These are phyloP conservation scores for Aquilaria malaccensis DNA, from an alignment of 345 rosid genomes.

Conservation along the genomic window DNA sequence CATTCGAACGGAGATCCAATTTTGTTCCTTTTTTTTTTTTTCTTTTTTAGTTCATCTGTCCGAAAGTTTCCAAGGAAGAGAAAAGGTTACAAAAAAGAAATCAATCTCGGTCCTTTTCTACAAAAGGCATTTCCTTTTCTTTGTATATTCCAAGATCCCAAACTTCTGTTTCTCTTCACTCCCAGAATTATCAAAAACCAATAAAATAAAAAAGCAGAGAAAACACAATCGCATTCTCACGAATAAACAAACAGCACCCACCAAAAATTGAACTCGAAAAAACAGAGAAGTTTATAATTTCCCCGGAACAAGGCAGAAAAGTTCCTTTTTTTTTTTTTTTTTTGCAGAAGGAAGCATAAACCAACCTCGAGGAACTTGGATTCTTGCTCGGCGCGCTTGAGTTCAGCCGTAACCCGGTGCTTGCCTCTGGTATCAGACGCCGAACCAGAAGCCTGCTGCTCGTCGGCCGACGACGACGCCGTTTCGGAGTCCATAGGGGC, in stretches of 20 bases:
- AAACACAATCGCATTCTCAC: slow-evolving; percentile 1
- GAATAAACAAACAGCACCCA: neutral
- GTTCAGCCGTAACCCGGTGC: slow-evolving; percentile 72
- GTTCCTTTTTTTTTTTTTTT: neutral
- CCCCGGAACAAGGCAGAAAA: neutral
- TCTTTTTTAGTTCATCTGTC: too few relatives aligned
- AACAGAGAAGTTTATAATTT: neutral
- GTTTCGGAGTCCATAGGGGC: slow-evolving; percentile 34
- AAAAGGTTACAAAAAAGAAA: slow-evolving; percentile 4
- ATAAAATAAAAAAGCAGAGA: neutral
- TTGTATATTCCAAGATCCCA: neutral
- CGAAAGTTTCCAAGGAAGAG: neutral
- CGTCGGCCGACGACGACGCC: slow-evolving; percentile 33
- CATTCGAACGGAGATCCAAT: too few relatives aligned
- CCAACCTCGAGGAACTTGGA: slow-evolving; percentile 47
- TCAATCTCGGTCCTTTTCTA: neutral
- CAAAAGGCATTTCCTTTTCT: neutral
- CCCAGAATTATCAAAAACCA: neutral
- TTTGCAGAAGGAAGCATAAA: neutral
- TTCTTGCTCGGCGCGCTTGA: slow-evolving; percentile 72
- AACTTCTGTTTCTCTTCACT: neutral
- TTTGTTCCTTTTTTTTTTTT: too few relatives aligned
- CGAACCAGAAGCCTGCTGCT: slow-evolving; percentile 17
- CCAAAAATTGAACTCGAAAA: neutral
- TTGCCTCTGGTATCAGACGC: slow-evolving; percentile 53